Evolutionary conservation across 2,329 filamentous ascomycete species (phyloP), one percentile per base, ranked within the genome.

Genomic region (Diaporthe amygdali): DNA sequence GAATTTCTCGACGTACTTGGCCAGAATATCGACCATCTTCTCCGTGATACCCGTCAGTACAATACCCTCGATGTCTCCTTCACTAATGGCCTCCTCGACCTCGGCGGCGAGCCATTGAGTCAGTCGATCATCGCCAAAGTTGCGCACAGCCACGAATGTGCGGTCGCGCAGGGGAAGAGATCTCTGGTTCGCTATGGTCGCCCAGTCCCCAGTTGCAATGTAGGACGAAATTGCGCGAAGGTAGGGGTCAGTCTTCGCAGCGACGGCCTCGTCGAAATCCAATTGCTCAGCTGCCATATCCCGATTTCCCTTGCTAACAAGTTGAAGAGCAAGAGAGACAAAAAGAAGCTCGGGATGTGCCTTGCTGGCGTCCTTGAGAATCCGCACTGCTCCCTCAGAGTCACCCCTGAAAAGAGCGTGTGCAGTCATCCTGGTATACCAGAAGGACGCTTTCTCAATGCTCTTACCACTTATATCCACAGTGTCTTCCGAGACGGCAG

Each of bases 41-140:
- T 94, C 92, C 3, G 90, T 91, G 72, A 97, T 91, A 46, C 94
- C 94, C 0, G 93, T 94, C 15, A 97, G 87, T 3, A 95, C 88
- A 49, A 96, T 89, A 39, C 91, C 94, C 80, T 95, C 92, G 63
- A 95, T 88, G 76, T 95, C 91, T 59, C 94, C 94, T 4, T 89
- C 88, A 15, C 84, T 82, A 63, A 91, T 88, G 20, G 90, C 89
- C 49, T 88, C 85, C 5, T 85, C 82, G 15, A 92, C 90, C 74
- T 93, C 88, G 32, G 90, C 87, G 34, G 89, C 84, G 34, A 97
- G 89, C 88, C 94, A 96, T 59, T 84, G 84, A 1, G 89, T 89
- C 51, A 93, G 85, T 74, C 89, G 84, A 7, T 87, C 85, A 75
- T 93, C 91, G 52, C 85, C 82, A 66, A 93, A 87, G 80, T 91